Evolutionary conservation across 352 stramenopile species (phyloP).

Genomic region (Globisporangium ultimum): DNA sequence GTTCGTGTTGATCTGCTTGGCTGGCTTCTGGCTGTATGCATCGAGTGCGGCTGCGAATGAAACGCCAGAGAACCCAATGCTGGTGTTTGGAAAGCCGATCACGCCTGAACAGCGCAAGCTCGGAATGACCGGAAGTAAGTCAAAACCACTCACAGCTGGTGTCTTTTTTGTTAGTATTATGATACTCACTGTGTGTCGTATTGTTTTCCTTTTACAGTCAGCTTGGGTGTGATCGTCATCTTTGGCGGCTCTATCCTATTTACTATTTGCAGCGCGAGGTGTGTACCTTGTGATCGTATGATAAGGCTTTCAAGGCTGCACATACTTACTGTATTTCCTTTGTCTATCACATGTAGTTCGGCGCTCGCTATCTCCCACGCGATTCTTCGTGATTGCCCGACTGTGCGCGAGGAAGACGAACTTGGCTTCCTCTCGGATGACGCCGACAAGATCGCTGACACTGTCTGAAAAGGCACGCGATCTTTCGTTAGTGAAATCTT

Average conservation of each 20-base stretch:
- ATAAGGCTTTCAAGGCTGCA: too few relatives aligned
- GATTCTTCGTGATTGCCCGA: slow-evolving; percentile 75
- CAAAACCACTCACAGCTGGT: neutral
- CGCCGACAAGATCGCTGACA: slow-evolving; percentile 62
- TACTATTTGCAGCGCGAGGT: slow-evolving; percentile 83
- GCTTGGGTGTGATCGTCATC: slow-evolving; percentile 67
- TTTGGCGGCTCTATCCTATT: slow-evolving; percentile 87
- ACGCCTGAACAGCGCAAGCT: slow-evolving; percentile 78
- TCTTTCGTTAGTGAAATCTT: too few relatives aligned
- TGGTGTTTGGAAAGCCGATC: slow-evolving; percentile 66
- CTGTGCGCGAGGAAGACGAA: slow-evolving; percentile 76
- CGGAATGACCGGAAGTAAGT: slow-evolving; percentile 70
- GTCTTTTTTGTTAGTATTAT: neutral
- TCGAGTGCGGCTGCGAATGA: slow-evolving; percentile 67
- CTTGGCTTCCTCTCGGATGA: slow-evolving; percentile 74
- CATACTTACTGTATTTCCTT: too few relatives aligned
- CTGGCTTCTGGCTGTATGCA: slow-evolving; percentile 78
- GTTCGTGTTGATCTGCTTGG: slow-evolving; percentile 83
- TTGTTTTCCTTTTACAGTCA: slow-evolving; percentile 36
- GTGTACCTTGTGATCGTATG: slow-evolving; percentile 5
- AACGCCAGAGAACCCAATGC: slow-evolving; percentile 66
- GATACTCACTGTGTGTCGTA: neutral
- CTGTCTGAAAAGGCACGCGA: slow-evolving; percentile 35
- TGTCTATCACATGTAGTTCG: slow-evolving; percentile 24
- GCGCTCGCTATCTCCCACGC: slow-evolving; percentile 74